These are phyloP conservation scores for Alnus glutinosa DNA, from an alignment of 306 rosid species.

Conservation along the genomic window DNA sequence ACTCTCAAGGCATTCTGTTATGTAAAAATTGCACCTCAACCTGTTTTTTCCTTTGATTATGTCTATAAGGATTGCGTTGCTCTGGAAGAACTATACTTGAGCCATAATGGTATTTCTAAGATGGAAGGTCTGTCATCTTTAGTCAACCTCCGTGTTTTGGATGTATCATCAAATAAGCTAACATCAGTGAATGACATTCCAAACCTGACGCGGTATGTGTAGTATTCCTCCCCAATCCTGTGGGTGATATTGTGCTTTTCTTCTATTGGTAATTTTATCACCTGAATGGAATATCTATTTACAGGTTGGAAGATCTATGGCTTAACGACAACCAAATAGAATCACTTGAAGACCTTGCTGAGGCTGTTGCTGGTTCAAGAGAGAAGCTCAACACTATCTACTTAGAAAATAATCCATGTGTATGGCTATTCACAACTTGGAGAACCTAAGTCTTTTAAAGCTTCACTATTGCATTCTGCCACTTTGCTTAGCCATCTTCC, in stretches of 20 bases:
- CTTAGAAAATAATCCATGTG: constrained; percentile 89
- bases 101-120: constrained; percentile 90
- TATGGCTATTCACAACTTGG: constrained; percentile 42
- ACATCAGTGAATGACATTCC: constrained; percentile 60
- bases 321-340: constrained; percentile 88
- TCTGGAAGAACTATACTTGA: constrained; percentile 87
- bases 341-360: constrained; percentile 60
- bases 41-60: constrained; percentile 4
- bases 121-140: constrained; percentile 88
- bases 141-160: constrained; percentile 78
- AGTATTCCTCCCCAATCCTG: constrained; percentile 1
- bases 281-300: constrained; percentile 22
- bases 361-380: constrained; percentile 79
- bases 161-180: constrained; percentile 87
- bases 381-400: constrained; percentile 85
- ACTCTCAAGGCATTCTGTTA: background rate
- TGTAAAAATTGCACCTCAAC: constrained; percentile 1
- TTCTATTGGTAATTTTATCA: constrained; percentile 26
- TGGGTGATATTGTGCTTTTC: background rate
- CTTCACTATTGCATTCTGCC: background rate
- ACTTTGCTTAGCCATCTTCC: constrained; percentile 1
- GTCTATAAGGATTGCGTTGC: constrained; percentile 63
- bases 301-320: constrained; percentile 94
- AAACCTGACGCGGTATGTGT: constrained; percentile 62
- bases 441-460: constrained; percentile 7